phyloP scores from a whole-genome alignment of 2,329 filamentous ascomycete species.

The Geoglossum cookeanum region DNA sequence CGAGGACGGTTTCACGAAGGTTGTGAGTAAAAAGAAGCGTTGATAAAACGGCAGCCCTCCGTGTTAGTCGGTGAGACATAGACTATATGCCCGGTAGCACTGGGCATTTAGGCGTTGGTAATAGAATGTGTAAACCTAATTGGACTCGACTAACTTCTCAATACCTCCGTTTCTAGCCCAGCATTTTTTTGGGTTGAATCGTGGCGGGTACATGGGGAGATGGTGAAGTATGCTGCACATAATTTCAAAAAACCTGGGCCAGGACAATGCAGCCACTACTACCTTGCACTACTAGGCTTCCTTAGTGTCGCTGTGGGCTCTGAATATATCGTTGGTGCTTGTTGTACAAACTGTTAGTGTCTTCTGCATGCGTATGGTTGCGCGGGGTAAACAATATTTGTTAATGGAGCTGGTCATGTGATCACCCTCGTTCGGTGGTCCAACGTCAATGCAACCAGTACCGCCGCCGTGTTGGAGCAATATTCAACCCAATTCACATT shows the following conservation, averaged over 20 bases:
- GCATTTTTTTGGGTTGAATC: too few species aligned
- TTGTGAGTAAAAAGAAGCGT: constrained; percentile 21
- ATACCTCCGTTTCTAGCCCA: too few species aligned
- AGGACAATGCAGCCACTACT: too few species aligned
- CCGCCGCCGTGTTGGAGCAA: not conserved
- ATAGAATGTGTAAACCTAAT: not conserved
- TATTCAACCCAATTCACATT: not conserved
- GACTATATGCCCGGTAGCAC: not conserved
- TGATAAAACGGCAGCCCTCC: constrained; percentile 9
- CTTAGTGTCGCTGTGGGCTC: not conserved
- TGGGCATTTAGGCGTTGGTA: not conserved
- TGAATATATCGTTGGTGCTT: not conserved
- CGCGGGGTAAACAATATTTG: too few species aligned
- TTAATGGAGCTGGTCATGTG: not conserved
- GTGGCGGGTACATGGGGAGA: too few species aligned
- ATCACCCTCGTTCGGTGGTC: not conserved
- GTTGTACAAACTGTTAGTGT: not conserved
- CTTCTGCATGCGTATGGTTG: not conserved
- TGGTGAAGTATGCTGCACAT: too few species aligned
- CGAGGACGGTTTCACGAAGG: constrained; percentile 24
- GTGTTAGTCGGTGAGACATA: not conserved
- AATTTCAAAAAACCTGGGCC: too few species aligned
- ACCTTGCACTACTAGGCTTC: not conserved
- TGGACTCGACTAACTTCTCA: not conserved
- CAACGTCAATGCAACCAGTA: not conserved